Conservation (phyloP, 2,329 filamentous ascomycete genomes). For the Basipetospora chlamydospora region DNA sequence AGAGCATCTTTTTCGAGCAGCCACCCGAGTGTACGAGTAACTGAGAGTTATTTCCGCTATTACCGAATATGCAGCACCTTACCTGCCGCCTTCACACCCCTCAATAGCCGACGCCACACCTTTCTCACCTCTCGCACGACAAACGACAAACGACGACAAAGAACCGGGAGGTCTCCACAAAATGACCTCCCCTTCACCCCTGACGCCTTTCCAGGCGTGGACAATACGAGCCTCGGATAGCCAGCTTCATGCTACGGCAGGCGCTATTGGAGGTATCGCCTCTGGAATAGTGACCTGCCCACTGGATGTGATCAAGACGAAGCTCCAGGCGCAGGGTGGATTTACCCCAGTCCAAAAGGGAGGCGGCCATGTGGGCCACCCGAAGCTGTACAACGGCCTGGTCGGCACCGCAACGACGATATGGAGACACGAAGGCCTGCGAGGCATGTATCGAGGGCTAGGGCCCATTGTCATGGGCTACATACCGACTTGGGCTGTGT, state of each 20-base stretch:
- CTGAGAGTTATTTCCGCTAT: no score
- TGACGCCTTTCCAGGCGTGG: constrained; percentile 40
- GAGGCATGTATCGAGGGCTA: constrained; percentile 83
- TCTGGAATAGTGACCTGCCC: constrained; percentile 93
- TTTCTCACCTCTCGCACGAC: no score
- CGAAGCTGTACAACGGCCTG: constrained; percentile 67
- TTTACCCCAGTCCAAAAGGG: constrained; percentile 41
- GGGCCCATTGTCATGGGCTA: constrained; percentile 93
- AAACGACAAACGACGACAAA: no score
- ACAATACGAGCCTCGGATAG: constrained; percentile 40
- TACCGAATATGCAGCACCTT: no score
- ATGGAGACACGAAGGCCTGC: constrained; percentile 73
- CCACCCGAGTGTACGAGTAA: no score
- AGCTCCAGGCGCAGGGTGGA: constrained; percentile 86
- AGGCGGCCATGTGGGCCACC: constrained; percentile 31
- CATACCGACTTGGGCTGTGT: constrained; percentile 94
- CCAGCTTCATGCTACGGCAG: constrained; percentile 70
- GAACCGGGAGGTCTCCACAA: no score
- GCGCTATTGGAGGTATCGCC: constrained; percentile 78
- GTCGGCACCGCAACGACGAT: constrained; percentile 76
- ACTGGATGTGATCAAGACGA: constrained; percentile 97
- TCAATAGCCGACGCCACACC: no score
- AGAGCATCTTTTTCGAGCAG: no score
- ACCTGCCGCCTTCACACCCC: no score
- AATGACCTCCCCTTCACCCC: constrained; percentile 1